A percentile compares a stretch with the other conserved stretches of the same genome.
Evolutionary conservation across 176 grass and related monocot genomes (phyloP).

Genomic region (Carex parvula): DNA sequence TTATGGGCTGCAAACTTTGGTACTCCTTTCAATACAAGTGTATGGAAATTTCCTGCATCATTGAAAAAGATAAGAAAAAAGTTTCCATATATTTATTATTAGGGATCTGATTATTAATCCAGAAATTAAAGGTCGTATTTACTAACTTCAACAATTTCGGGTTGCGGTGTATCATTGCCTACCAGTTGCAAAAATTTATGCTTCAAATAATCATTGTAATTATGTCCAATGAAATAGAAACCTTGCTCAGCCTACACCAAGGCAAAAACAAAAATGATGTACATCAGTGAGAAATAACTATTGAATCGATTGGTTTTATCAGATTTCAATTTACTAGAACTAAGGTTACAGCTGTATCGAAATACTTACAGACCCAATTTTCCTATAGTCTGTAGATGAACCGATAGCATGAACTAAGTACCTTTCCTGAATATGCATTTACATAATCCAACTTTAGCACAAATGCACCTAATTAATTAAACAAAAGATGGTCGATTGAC

Average conservation of each 20-base stretch:
- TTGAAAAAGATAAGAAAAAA: neutral
- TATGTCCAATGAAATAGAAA: slow-evolving; percentile 65
- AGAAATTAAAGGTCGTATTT: neutral
- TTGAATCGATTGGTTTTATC: neutral
- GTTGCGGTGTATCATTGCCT: slow-evolving; percentile 50
- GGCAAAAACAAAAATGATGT: neutral
- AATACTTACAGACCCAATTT: slow-evolving; percentile 70
- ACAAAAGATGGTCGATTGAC: too few relatives aligned
- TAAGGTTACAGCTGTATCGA: neutral
- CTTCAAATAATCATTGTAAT: slow-evolving; percentile 48
- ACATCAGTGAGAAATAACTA: neutral
- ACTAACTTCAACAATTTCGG: slow-evolving; percentile 60
- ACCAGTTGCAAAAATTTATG: slow-evolving; percentile 62
- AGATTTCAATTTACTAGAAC: neutral
- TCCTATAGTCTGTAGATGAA: slow-evolving; percentile 72
- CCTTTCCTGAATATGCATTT: slow-evolving; percentile 58
- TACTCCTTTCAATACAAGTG: slow-evolving; percentile 64
- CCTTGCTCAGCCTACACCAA: slow-evolving; percentile 65
- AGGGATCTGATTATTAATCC: neutral
- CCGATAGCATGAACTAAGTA: slow-evolving; percentile 71
- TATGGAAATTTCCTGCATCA: slow-evolving; percentile 82
- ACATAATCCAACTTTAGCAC: neutral
- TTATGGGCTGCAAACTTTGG: slow-evolving; percentile 80
- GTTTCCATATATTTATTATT: neutral
- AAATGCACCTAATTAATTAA: too few relatives aligned